These are phyloP conservation scores for Penicillium crustosum DNA, from an alignment of 2,329 filamentous ascomycete genomes.

Conservation along the genomic window DNA sequence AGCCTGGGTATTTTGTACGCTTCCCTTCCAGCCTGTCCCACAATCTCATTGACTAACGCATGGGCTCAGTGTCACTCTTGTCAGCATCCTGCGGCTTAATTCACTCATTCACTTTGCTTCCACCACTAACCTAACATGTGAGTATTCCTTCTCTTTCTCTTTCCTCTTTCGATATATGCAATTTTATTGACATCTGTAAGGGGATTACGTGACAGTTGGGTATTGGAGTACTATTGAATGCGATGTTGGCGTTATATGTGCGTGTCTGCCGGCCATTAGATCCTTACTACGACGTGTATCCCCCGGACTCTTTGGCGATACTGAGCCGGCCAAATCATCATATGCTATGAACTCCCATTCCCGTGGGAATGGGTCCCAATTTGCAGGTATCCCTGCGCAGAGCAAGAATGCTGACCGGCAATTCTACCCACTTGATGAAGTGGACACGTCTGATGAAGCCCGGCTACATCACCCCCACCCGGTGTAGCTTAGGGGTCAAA, in stretches of 20 bases:
- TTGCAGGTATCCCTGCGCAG: constrained; percentile 14
- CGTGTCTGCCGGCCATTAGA: constrained; percentile 36
- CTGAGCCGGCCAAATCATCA: constrained; percentile 17
- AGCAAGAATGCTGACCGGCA: constrained; percentile 19
- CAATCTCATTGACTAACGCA: not conserved
- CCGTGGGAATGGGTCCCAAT: constrained; percentile 13
- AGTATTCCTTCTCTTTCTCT: not conserved
- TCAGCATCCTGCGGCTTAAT: constrained; percentile 47
- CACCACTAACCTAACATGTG: constrained; percentile 44
- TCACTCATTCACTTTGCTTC: constrained; percentile 45
- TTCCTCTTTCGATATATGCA: not conserved
- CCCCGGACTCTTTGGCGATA: constrained; percentile 40
- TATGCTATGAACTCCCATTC: constrained; percentile 16
- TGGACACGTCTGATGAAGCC: constrained; percentile 22
- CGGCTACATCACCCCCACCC: constrained; percentile 12
- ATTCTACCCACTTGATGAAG: constrained; percentile 24
- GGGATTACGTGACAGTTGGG: constrained; percentile 32
- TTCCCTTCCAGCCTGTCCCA: not conserved
- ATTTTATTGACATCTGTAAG: constrained; percentile 13
- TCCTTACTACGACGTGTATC: constrained; percentile 40
- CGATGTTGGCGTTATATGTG: constrained; percentile 33
- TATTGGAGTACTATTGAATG: constrained; percentile 36
- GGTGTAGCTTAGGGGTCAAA: not conserved
- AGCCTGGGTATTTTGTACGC: constrained; percentile 39
- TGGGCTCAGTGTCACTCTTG: constrained; percentile 42